These are phyloP conservation scores for Phaeotremella skinneri DNA, from an alignment of 768 basidiomycete species.

Conservation along the genomic window DNA sequence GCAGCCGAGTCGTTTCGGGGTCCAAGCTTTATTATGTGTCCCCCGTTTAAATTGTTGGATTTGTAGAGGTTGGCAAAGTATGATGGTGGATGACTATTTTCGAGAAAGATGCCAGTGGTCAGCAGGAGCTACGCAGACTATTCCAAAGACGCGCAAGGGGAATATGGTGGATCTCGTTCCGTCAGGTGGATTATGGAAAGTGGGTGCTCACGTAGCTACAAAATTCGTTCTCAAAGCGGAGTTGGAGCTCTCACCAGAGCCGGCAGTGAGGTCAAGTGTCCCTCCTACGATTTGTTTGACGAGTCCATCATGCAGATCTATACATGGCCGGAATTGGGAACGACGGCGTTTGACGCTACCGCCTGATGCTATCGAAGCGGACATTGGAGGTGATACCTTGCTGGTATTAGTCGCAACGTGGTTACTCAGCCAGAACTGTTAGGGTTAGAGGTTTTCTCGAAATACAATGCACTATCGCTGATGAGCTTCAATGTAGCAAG, in stretches of 20 bases:
- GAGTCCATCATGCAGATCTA: slow-evolving; percentile 90
- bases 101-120: slow-evolving; percentile 22
- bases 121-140: too few species aligned
- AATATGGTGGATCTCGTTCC: too few species aligned
- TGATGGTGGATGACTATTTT: slow-evolving; percentile 74
- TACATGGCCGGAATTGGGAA: slow-evolving; percentile 77
- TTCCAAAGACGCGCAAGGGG: too few species aligned
- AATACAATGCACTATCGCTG: too few species aligned
- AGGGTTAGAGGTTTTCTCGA: too few species aligned
- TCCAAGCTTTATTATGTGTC: slow-evolving; percentile 95
- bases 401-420: too few species aligned
- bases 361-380: too few species aligned
- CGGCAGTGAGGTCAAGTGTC: slow-evolving; percentile 61
- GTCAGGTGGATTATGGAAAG: not conserved
- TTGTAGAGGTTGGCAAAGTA: slow-evolving; percentile 79
- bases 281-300: slow-evolving; percentile 99
- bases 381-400: too few species aligned
- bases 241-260: slow-evolving; percentile 57
- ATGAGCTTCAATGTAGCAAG: too few species aligned
- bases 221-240: slow-evolving; percentile 78
- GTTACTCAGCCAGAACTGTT: too few species aligned
- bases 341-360: slow-evolving; percentile 15
- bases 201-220: slow-evolving; percentile 70
- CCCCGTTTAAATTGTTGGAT: slow-evolving; percentile 67
- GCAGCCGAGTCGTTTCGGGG: slow-evolving; percentile 87